Conservation (phyloP, 2,329 filamentous ascomycete species). For the Penicillium sp. region DNA sequence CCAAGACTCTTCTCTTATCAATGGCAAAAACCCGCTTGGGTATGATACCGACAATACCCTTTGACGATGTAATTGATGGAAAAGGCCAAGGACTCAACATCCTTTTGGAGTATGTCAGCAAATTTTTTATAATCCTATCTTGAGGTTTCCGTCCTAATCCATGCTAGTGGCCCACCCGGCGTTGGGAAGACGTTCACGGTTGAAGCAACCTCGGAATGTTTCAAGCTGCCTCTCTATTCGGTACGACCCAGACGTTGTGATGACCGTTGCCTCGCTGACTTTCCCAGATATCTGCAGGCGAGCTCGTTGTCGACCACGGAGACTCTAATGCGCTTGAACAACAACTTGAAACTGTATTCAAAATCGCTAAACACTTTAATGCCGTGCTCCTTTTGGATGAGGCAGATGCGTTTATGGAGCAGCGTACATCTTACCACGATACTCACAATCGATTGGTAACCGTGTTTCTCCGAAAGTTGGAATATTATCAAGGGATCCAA, state of each 20-base stretch:
- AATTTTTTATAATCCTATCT: background rate
- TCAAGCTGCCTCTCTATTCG: conserved; percentile 31
- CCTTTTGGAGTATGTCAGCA: conserved; percentile 29
- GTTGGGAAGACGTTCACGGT: conserved; percentile 41
- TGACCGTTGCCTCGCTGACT: conserved; percentile 7
- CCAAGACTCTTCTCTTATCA: conserved; percentile 21
- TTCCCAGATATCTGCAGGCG: conserved; percentile 23
- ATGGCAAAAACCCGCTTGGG: conserved; percentile 20
- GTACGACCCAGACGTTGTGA: conserved; percentile 9
- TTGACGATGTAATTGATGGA: conserved; percentile 36
- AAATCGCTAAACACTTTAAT: conserved; percentile 30
- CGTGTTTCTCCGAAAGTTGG: conserved; percentile 44
- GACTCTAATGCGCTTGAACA: conserved; percentile 40
- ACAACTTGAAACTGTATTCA: conserved; percentile 29
- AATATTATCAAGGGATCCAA: conserved; percentile 45
- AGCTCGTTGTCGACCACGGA: conserved; percentile 19
- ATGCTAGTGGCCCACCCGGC: conserved; percentile 15
- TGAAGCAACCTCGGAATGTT: conserved; percentile 34
- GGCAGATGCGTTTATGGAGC: conserved; percentile 42
- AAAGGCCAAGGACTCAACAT: conserved; percentile 39
- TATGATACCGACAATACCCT: conserved; percentile 20
- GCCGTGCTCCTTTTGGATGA: conserved; percentile 45
- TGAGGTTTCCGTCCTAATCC: too few relatives aligned
- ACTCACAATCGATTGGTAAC: conserved; percentile 32
- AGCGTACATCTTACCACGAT: conserved; percentile 27